A percentile compares a stretch with the other conserved stretches of the same genome.
phyloP scores from a whole-genome alignment of 192 early-diverging fungal species.

The Coemansia sp. region DNA sequence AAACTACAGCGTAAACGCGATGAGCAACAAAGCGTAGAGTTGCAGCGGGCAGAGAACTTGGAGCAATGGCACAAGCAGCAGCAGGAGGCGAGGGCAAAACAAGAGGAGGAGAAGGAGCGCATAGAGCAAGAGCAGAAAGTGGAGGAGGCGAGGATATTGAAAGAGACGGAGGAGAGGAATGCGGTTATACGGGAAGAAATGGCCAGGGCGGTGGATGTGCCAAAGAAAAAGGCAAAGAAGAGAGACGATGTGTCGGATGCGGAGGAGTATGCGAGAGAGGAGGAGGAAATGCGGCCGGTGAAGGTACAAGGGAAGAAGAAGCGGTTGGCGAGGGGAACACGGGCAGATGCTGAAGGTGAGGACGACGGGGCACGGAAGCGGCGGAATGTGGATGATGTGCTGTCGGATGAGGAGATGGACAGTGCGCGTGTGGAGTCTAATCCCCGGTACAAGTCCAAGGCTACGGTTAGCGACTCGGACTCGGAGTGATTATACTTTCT shows the following conservation, averaged over 20 bases:
- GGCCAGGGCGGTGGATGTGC: conserved; percentile 13
- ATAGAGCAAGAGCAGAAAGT: conserved; percentile 15
- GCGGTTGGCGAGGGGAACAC: not conserved
- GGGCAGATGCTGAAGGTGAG: not conserved
- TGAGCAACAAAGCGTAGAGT: conserved; percentile 41
- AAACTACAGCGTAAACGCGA: not conserved
- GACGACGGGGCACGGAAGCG: not conserved
- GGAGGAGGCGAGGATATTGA: conserved; percentile 23
- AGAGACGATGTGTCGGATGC: too few relatives aligned
- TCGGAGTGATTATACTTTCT: not conserved
- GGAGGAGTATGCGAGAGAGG: conserved; percentile 40
- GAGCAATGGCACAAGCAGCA: conserved; percentile 60
- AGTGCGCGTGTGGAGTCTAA: not conserved
- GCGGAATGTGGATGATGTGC: not conserved
- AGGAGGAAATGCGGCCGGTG: conserved; percentile 43
- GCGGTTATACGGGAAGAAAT: conserved; percentile 51
- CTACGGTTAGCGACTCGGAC: not conserved
- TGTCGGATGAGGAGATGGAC: not conserved
- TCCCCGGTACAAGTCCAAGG: not conserved
- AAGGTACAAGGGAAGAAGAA: conserved; percentile 26
- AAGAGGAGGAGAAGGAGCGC: conserved; percentile 33
- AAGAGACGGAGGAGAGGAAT: conserved; percentile 51
- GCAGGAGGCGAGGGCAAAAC: conserved; percentile 47
- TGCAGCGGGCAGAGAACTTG: conserved; percentile 50
- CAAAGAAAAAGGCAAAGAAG: not conserved